phyloP scores from a whole-genome alignment of 495 filamentous ascomycete genomes.

The Aspergillus sparsus region DNA sequence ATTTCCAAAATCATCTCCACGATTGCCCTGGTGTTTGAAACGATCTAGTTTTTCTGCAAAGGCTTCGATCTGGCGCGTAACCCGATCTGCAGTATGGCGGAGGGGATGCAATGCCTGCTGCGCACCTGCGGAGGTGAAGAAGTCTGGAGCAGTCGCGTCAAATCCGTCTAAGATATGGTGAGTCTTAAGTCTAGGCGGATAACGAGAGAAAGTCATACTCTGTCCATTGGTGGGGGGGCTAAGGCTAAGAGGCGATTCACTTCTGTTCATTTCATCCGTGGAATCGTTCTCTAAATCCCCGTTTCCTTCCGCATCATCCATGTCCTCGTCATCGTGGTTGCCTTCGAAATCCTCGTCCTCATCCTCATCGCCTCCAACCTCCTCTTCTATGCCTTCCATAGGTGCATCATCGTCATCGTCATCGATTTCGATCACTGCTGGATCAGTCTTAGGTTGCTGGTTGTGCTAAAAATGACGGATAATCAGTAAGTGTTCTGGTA shows the following conservation, averaged over 20 bases:
- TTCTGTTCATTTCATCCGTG: constrained; percentile 23
- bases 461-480: constrained; percentile 19
- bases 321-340: constrained; percentile 32
- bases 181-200: constrained; percentile 16
- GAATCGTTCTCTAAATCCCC: constrained; percentile 25
- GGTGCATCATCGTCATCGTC: constrained; percentile 37
- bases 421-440: constrained; percentile 46
- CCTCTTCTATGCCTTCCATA: constrained; percentile 33
- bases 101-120: constrained; percentile 56
- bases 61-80: constrained; percentile 62
- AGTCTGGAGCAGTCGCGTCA: constrained; percentile 32
- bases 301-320: constrained; percentile 29
- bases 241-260: constrained; percentile 27
- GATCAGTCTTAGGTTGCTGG: constrained; percentile 27
- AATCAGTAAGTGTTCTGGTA: constrained; percentile 17
- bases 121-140: constrained; percentile 53
- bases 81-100: constrained; percentile 58
- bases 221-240: constrained; percentile 20
- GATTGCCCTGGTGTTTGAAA: constrained; percentile 48
- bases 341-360: constrained; percentile 18
- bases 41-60: constrained; percentile 68
- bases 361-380: constrained; percentile 29
- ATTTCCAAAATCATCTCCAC: constrained; percentile 37
- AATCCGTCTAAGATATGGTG: constrained; percentile 21
- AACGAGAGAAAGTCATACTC: constrained; percentile 18